Evolutionary conservation across 768 basidiomycete species (phyloP), one percentile per base, ranked within the genome.

Genomic region (Macrolepiota fuliginosa): DNA sequence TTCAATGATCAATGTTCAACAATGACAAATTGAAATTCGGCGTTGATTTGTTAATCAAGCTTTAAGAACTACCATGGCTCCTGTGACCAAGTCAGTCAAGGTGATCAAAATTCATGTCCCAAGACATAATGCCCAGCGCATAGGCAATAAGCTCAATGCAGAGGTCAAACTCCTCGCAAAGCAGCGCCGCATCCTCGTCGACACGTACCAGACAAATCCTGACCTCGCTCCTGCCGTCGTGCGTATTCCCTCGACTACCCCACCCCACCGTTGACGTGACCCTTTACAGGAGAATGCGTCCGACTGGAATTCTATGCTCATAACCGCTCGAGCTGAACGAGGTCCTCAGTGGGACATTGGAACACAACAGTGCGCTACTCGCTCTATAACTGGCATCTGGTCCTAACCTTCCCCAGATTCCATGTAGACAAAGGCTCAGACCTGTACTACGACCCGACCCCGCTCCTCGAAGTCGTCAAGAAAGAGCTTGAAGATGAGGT

Each of bases 311-410:
- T 92, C 91, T 0, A 66, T 92, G 56, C 78, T 94, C 50, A 82
- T 85, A 62, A 88, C 87, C 27, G 92, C 92, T 2, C 83, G 92
- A 39, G 92, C 91, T 7, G 86, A 89, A 62, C 79, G 92, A 62
- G 92, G 92, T 0, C 92, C 92, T 3, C 91, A 92, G 67, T 94
- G 91, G 91, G 92, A 94, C 70, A 79, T 92, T 40, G 90, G 90
- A 17, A 92, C 92, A 13, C 91, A 94, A 71, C 87, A 90, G 92
- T 93, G 66, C 66, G 89, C 81, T n/a, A 51, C 52, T 62, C 15
- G 4, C 19, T 50, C 37, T 29, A 51, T 1, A 10, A 29, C 24
- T 60, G 46, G 17, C 39, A 37, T 49, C 52, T 39, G 42, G 55
- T 52, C 12, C 37, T 54, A n/a, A 37, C 46, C 10, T 29, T 6